Evolutionary conservation across 2,329 filamentous ascomycete species (phyloP).

Genomic region (Aspergillus sp.): DNA sequence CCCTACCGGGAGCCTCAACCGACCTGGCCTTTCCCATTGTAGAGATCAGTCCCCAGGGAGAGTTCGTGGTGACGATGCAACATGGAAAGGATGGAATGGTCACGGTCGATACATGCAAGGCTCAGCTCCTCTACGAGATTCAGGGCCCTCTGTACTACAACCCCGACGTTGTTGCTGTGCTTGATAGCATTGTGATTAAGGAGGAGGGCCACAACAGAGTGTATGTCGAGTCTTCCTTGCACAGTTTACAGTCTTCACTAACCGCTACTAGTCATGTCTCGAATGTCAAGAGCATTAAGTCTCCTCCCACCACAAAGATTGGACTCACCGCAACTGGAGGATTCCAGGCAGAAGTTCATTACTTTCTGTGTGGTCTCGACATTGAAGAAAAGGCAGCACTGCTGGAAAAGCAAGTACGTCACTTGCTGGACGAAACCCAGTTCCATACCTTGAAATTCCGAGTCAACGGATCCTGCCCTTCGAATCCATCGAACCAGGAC

Average conservation of each 20-base stretch:
- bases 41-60: conserved; percentile 23
- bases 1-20: conserved; percentile 11
- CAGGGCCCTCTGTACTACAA: conserved; percentile 55
- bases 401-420: conserved; percentile 44
- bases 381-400: conserved; percentile 43
- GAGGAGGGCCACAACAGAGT: conserved; percentile 45
- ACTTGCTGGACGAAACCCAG: conserved; percentile 27
- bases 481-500: conserved; percentile 38
- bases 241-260: no score
- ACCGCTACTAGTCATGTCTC: not conserved
- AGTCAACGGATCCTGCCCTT: conserved; percentile 18
- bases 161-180: conserved; percentile 52
- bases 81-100: conserved; percentile 28
- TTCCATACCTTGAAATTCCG: conserved; percentile 24
- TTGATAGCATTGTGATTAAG: conserved; percentile 33
- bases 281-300: conserved; percentile 46
- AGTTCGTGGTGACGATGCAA: conserved; percentile 27
- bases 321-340: conserved; percentile 46
- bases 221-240: conserved; percentile 18
- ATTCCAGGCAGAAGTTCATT: conserved; percentile 47
- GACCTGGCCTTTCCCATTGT: conserved; percentile 35
- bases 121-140: conserved; percentile 53
- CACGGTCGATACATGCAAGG: conserved; percentile 46
- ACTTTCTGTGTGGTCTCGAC: conserved; percentile 45
- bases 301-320: conserved; percentile 52